phyloP scores from a whole-genome alignment of 352 stramenopile species.

The Thalassiosira hispida region DNA sequence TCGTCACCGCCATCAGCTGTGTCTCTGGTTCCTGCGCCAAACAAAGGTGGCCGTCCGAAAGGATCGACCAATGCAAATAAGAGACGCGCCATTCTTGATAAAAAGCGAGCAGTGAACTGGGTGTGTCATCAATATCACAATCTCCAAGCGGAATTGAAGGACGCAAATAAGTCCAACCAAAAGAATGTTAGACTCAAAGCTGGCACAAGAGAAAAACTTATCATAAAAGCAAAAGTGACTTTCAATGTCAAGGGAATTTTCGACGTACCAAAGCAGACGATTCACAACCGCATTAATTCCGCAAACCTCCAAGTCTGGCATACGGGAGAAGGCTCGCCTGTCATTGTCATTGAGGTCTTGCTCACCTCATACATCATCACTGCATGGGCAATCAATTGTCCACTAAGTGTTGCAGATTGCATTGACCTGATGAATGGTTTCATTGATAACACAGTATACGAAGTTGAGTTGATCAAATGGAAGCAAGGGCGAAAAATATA shows the following conservation, averaged over 20 bases:
- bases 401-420: not conserved
- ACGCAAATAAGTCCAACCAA: not conserved
- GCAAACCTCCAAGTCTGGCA: not conserved
- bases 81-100: not conserved
- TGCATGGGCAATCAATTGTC: not conserved
- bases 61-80: constrained; percentile 15
- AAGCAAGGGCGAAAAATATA: not conserved
- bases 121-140: constrained; percentile 2
- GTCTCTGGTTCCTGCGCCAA: not conserved
- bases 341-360: not conserved
- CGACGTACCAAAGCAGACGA: not conserved
- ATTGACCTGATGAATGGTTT: not conserved
- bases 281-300: not conserved
- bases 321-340: not conserved
- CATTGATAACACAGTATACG: not conserved
- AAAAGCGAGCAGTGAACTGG: not conserved
- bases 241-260: not conserved
- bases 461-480: constrained; percentile 2
- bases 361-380: constrained; percentile 1
- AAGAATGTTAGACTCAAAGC: not conserved
- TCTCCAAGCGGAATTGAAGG: not conserved
- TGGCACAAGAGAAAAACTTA: not conserved
- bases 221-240: not conserved
- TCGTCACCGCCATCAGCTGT: too few relatives aligned
- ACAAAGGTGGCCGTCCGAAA: constrained; percentile 12